phyloP scores from a whole-genome alignment of 192 early-diverging fungal species.

The Podila epigama region DNA sequence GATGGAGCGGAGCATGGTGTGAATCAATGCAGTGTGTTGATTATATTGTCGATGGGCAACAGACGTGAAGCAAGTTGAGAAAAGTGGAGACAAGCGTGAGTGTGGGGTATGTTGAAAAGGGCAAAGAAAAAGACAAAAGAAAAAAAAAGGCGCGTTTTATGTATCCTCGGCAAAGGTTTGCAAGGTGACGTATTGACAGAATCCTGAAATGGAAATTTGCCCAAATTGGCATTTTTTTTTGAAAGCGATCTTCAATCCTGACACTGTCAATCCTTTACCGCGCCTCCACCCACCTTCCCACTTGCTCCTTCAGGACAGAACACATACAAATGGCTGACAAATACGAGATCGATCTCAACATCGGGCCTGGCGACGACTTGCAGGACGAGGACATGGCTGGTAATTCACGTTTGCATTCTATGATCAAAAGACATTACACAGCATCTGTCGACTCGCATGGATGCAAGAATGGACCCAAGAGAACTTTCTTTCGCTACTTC shows the following conservation, averaged over 20 bases:
- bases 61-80: not conserved
- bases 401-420: too few species aligned
- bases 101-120: too few species aligned
- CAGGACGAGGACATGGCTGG: conserved; percentile 49
- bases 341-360: conserved; percentile 45
- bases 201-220: not conserved
- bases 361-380: conserved; percentile 40
- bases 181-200: not conserved
- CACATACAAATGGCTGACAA: conserved; percentile 38
- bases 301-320: not conserved
- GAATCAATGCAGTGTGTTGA: not conserved
- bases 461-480: too few species aligned
- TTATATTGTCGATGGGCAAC: not conserved
- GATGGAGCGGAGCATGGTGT: conserved; percentile 24
- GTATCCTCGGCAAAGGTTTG: too few species aligned
- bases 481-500: too few species aligned
- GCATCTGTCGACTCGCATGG: too few species aligned
- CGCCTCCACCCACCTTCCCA: not conserved
- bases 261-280: not conserved
- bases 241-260: not conserved
- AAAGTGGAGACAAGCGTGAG: too few species aligned
- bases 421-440: too few species aligned
- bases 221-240: not conserved
- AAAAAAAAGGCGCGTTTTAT: too few species aligned
- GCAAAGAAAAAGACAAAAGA: too few species aligned